Base-by-base conservation (phyloP, 257 asterid genomes). In the Orobanche coerulescens region DNA sequence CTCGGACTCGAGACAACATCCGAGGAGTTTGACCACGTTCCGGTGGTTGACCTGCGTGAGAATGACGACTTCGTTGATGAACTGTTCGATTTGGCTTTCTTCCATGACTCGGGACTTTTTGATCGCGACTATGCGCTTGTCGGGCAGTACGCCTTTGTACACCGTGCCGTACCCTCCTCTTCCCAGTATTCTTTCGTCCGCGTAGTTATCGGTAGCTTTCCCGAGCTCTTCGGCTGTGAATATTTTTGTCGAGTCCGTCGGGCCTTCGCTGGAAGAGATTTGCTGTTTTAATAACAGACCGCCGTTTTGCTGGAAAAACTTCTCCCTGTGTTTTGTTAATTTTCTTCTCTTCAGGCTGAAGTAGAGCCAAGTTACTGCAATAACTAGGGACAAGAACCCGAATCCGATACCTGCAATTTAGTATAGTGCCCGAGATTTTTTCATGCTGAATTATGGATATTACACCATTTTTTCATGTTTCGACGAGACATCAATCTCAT, bases 31-130 rank as follows among this genome's bases (percentile, higher is more conserved):
- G 43, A 90, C 95, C 0, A 86, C 95, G 0, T 86, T 84, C 5
- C 95, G 56, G 34, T 90, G 97, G 55, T 86, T 86, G 42, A 86
- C 73, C 12, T 84, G 94, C 7, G 92, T 84, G 25, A 90, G 94
- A 53, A 90, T 90, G 22, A 81, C 76, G 2, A 86, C 81, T 67
- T 84, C 97, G 16, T 90, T 90, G 49, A 86, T 90, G 50, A 90
- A 86, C 18, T 79, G 90, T 48, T 90, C 93, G 4, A 82, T 65
- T 26, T 90, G 95, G 61, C 70, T 72, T 40, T 78, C 70, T 0
- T 86, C 95, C 79, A 84, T 69, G 4, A 76, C 72, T 42, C 64
- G 65, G 0, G 97, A 84, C 37, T 86, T 89, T 39, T 89, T 89
- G 5, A 89, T 79, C 0, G 97, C 97, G 1, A 89, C 88, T 0